Evolutionary conservation across 73 alveolate genomes (phyloP).

Genomic region (Diophrys appendiculata): DNA sequence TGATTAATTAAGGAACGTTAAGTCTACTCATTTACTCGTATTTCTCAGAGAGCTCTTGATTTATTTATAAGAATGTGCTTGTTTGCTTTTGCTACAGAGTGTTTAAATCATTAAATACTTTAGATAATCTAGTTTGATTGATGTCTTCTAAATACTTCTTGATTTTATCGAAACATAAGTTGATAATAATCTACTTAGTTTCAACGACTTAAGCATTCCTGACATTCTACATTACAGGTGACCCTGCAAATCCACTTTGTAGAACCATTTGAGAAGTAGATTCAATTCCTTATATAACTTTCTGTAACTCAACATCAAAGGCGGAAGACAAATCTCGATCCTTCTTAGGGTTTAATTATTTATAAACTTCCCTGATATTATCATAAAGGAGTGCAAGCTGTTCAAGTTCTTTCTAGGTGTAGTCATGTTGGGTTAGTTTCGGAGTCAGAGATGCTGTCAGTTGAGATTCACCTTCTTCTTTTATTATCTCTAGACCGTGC

Average conservation of each 20-base stretch:
- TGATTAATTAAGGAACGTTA: no score
- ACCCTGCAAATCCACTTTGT: slow-evolving; percentile 19
- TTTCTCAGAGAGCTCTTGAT: no score
- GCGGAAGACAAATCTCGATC: slow-evolving; percentile 72
- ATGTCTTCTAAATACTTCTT: slow-evolving; percentile 2
- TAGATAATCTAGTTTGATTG: slow-evolving; percentile 2
- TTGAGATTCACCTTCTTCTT: not conserved
- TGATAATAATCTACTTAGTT: slow-evolving; percentile 39
- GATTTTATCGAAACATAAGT: slow-evolving; percentile 43
- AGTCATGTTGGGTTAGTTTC: not conserved
- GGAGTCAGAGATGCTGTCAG: not conserved
- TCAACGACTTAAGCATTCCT: slow-evolving; percentile 41
- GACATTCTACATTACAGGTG: slow-evolving; percentile 18
- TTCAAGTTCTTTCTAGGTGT: slow-evolving; percentile 54
- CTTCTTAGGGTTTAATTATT: slow-evolving; percentile 24
- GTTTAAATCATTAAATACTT: not conserved
- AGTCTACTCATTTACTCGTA: no score
- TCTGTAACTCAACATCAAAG: slow-evolving; percentile 66
- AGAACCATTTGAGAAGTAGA: no score
- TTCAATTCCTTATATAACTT: slow-evolving; percentile 67
- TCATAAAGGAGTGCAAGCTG: slow-evolving; percentile 49
- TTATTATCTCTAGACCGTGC: no score
- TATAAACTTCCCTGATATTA: slow-evolving; percentile 26
- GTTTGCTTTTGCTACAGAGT: no score
- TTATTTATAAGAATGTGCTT: no score